These are phyloP conservation scores for Alternaria consortialis DNA, from an alignment of 2,329 filamentous ascomycete species.

Conservation along the genomic window DNA sequence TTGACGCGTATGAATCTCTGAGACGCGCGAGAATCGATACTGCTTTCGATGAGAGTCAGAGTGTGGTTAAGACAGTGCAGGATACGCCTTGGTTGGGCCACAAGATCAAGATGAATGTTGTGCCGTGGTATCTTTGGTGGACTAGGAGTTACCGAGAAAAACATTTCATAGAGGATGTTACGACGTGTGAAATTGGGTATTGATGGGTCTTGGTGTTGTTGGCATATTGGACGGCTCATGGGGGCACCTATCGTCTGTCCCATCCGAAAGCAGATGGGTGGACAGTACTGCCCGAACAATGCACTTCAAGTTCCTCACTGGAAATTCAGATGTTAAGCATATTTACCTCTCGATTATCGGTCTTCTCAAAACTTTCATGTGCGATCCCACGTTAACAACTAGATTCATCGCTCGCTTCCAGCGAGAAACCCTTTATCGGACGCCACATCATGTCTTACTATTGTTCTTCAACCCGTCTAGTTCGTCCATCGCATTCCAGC, in stretches of 20 bases:
- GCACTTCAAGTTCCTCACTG: background rate
- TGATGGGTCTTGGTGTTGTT: slow-evolving; percentile 20
- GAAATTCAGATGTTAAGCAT: background rate
- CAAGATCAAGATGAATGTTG: slow-evolving; percentile 55
- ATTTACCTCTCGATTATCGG: background rate
- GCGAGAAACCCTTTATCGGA: background rate
- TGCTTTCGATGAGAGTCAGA: slow-evolving; percentile 58
- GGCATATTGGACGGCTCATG: no score
- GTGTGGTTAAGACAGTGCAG: slow-evolving; percentile 56
- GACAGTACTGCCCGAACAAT: background rate
- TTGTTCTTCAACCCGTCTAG: slow-evolving; percentile 9
- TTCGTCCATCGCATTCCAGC: background rate
- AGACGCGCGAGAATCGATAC: slow-evolving; percentile 56
- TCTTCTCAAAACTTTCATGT: background rate
- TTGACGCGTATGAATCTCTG: slow-evolving; percentile 59
- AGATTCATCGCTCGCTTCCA: background rate
- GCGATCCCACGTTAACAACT: background rate
- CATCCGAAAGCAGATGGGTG: background rate
- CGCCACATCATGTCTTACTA: slow-evolving; percentile 3
- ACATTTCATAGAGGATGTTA: slow-evolving; percentile 59
- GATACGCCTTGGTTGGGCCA: slow-evolving; percentile 58
- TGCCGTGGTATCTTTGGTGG: slow-evolving; percentile 60
- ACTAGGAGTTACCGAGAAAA: slow-evolving; percentile 52
- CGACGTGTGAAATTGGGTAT: slow-evolving; percentile 51
- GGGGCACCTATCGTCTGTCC: background rate